A percentile compares a stretch with the other conserved stretches of the same genome.
These are phyloP conservation scores for Arabidopsis lyrata DNA, from an alignment of 441 rosid genomes.

Conservation along the genomic window DNA sequence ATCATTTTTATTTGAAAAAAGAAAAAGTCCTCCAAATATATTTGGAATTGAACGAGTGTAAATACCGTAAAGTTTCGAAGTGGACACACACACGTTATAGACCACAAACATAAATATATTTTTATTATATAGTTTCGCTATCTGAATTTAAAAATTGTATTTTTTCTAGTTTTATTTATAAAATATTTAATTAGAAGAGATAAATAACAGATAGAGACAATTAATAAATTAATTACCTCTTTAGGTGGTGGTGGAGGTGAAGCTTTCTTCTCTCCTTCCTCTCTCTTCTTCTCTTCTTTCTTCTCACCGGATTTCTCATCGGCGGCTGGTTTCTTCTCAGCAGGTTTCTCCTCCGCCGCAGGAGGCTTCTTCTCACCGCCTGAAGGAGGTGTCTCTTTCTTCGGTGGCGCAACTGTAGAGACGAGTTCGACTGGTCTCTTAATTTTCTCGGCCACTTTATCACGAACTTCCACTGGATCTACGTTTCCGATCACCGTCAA, in stretches of 20 bases:
- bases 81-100: constrained; percentile 39
- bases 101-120: constrained; percentile 10
- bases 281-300: constrained; percentile 62
- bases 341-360: constrained; percentile 50
- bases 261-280: constrained; percentile 63
- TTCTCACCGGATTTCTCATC: constrained; percentile 42
- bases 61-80: constrained; percentile 42
- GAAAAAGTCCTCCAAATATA: neutral
- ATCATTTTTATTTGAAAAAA: neutral
- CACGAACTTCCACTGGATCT: constrained; percentile 65
- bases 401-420: constrained; percentile 61
- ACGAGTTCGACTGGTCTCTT: constrained; percentile 76
- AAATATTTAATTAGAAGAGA: neutral
- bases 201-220: neutral
- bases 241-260: constrained; percentile 58
- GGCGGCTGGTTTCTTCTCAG: constrained; percentile 45
- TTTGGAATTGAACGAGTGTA: constrained; percentile 22
- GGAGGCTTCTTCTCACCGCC: constrained; percentile 43
- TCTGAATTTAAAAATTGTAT: neutral
- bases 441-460: constrained; percentile 60
- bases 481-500: constrained; percentile 80
- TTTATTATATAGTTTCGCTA: constrained; percentile 9
- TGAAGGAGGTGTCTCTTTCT: constrained; percentile 58
- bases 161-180: neutral
- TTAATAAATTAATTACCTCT: constrained; percentile 55